A percentile compares a stretch with the other conserved stretches of the same genome.
phyloP scores from a whole-genome alignment of 192 early-diverging fungal genomes.

The Endogone sp. region DNA sequence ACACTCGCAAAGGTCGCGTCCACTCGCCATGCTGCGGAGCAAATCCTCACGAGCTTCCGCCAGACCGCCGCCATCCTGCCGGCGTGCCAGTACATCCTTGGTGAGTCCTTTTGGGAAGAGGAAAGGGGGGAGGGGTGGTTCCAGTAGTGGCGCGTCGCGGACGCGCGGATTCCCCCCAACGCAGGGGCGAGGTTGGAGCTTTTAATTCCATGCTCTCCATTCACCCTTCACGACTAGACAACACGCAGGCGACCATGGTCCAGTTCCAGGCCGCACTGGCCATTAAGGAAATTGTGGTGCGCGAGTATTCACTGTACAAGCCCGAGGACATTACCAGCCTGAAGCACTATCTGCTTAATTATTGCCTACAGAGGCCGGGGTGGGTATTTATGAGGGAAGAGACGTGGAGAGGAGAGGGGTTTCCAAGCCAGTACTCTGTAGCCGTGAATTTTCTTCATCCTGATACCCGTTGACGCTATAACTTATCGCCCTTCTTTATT shows the following conservation, averaged over 20 bases:
- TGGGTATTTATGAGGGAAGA: slow-evolving; percentile 18
- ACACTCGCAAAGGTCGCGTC: slow-evolving; percentile 39
- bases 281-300: slow-evolving; percentile 47
- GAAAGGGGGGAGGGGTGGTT: too few species aligned
- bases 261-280: slow-evolving; percentile 61
- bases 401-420: background rate
- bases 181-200: too few species aligned
- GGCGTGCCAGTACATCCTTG: slow-evolving; percentile 59
- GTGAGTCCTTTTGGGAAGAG: too few species aligned
- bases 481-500: background rate
- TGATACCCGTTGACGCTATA: too few species aligned
- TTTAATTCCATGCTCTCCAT: too few species aligned
- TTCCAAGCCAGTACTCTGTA: too few species aligned
- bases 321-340: slow-evolving; percentile 45
- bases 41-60: slow-evolving; percentile 44
- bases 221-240: slow-evolving; percentile 36
- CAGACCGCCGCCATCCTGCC: slow-evolving; percentile 51
- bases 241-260: slow-evolving; percentile 43
- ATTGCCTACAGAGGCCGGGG: slow-evolving; percentile 46
- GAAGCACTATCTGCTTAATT: slow-evolving; percentile 56
- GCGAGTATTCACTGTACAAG: slow-evolving; percentile 54
- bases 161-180: too few species aligned
- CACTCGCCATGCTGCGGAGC: slow-evolving; percentile 45
- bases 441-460: too few species aligned
- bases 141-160: too few species aligned